phyloP scores from a whole-genome alignment of 169 alveolate species.

The Cryptosporidium parvum region DNA sequence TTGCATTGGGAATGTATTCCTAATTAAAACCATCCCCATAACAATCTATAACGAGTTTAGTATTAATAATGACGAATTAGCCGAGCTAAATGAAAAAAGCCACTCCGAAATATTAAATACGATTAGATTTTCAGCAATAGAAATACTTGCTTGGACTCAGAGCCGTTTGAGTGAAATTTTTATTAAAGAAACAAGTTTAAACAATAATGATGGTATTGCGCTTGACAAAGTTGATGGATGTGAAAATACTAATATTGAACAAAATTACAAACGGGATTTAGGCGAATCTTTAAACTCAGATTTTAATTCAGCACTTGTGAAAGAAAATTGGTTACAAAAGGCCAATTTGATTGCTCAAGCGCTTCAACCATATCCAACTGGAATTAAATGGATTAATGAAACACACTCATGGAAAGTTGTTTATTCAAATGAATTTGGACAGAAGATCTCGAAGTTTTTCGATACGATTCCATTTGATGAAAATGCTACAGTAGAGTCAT shows the following conservation, averaged over 20 bases:
- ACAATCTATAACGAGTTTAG: not conserved
- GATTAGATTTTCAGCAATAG: constrained; percentile 11
- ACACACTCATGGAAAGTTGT: constrained; percentile 53
- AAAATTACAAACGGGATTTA: not conserved
- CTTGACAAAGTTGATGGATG: not conserved
- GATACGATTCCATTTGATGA: constrained; percentile 33
- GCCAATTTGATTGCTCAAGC: constrained; percentile 54
- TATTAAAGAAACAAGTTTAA: not conserved
- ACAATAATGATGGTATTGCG: not conserved
- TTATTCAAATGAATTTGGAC: constrained; percentile 42
- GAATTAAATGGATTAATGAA: constrained; percentile 61
- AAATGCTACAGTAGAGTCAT: constrained; percentile 45
- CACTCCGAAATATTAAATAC: not conserved
- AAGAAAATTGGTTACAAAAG: constrained; percentile 57
- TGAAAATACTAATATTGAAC: not conserved
- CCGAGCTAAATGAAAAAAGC: not conserved
- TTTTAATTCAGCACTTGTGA: constrained; percentile 3
- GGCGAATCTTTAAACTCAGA: not conserved
- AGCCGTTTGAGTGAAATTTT: constrained; percentile 32
- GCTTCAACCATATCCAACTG: constrained; percentile 63
- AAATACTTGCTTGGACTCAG: constrained; percentile 55
- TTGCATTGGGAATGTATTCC: not conserved
- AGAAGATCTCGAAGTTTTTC: constrained; percentile 8
- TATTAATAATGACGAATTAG: not conserved
- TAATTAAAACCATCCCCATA: constrained; percentile 26